Percentiles rank a stretch among this genome's conserved stretches.
Conservation (phyloP, 2,329 filamentous ascomycete species). For the Fusarium sp. region DNA sequence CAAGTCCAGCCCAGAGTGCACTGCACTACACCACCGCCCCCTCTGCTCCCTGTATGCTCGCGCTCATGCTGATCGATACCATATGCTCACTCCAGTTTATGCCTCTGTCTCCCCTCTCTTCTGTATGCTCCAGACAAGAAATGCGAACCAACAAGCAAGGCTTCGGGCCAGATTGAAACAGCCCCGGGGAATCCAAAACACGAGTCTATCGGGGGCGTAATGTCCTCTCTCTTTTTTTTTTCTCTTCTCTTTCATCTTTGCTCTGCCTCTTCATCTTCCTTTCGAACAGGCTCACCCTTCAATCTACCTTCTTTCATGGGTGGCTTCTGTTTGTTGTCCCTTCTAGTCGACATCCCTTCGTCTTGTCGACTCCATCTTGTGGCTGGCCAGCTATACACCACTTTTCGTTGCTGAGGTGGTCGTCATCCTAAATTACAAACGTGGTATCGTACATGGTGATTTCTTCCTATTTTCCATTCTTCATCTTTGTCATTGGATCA, state of each 20-base stretch:
- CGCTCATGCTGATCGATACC: conserved; percentile 18
- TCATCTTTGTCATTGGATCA: conserved; percentile 6
- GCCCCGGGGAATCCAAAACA: conserved; percentile 36
- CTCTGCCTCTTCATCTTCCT: conserved; percentile 2
- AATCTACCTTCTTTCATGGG: conserved; percentile 1
- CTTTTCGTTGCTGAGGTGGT: conserved; percentile 12
- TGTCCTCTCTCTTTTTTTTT: neutral
- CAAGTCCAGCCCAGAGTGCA: conserved; percentile 8
- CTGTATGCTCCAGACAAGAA: conserved; percentile 29
- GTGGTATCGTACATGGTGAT: conserved; percentile 41
- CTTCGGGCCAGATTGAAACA: conserved; percentile 26
- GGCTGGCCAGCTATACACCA: conserved; percentile 26
- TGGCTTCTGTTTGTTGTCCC: neutral
- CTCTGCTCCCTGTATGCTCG: conserved; percentile 13
- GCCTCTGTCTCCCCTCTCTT: conserved; percentile 1
- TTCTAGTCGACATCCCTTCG: conserved; percentile 3
- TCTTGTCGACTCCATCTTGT: conserved; percentile 9
- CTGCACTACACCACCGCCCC: neutral
- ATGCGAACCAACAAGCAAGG: conserved; percentile 34
- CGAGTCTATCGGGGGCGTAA: conserved; percentile 29
- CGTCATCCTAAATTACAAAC: conserved; percentile 41
- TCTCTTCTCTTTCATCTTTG: conserved; percentile 15
- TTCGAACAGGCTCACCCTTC: neutral
- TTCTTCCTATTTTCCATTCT: conserved; percentile 21
- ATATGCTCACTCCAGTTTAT: conserved; percentile 28